Evolutionary conservation across 1,284 basidiomycete species (phyloP).

Genomic region (Apiotrichum domesticum): DNA sequence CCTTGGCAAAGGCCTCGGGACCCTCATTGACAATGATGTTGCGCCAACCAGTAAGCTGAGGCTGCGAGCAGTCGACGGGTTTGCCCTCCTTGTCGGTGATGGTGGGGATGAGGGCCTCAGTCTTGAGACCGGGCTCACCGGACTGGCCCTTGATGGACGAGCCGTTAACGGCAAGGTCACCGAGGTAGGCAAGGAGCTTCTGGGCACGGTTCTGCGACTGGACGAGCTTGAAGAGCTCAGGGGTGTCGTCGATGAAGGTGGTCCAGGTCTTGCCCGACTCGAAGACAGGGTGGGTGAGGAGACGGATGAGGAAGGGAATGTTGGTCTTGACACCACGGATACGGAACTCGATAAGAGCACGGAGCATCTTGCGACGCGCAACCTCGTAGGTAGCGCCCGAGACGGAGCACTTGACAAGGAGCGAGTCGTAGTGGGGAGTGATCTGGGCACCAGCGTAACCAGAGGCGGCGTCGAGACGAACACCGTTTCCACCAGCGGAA

Average conservation of each 20-base stretch:
- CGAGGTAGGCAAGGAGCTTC: constrained; percentile 93
- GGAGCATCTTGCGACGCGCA: constrained; percentile 96
- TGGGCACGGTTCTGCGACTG: constrained; percentile 98
- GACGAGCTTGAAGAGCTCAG: constrained; percentile 96
- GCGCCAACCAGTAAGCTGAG: constrained; percentile 89
- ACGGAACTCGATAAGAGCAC: constrained; percentile 97
- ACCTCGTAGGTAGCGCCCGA: constrained; percentile 98
- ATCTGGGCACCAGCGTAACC: constrained; percentile 99
- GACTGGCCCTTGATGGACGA: constrained; percentile 71
- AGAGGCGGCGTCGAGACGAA: constrained; percentile 92
- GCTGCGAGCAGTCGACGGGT: constrained; percentile 70
- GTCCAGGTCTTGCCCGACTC: constrained; percentile 97
- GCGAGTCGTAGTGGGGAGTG: constrained; percentile 97
- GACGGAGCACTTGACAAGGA: constrained; percentile 94
- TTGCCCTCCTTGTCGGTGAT: constrained; percentile 71
- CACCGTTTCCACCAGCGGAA: constrained; percentile 96
- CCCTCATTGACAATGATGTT: constrained; percentile 98
- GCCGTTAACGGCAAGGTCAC: constrained; percentile 95
- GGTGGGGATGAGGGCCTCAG: constrained; percentile 78
- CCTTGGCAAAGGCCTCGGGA: constrained; percentile 97
- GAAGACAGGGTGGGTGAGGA: constrained; percentile 96
- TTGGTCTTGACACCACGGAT: constrained; percentile 99
- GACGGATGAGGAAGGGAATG: constrained; percentile 97
- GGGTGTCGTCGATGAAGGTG: constrained; percentile 99
- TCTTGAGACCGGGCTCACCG: constrained; percentile 91